Evolutionary conservation across 495 filamentous ascomycete species (phyloP).

Genomic region (Annulohypoxylon nitens): DNA sequence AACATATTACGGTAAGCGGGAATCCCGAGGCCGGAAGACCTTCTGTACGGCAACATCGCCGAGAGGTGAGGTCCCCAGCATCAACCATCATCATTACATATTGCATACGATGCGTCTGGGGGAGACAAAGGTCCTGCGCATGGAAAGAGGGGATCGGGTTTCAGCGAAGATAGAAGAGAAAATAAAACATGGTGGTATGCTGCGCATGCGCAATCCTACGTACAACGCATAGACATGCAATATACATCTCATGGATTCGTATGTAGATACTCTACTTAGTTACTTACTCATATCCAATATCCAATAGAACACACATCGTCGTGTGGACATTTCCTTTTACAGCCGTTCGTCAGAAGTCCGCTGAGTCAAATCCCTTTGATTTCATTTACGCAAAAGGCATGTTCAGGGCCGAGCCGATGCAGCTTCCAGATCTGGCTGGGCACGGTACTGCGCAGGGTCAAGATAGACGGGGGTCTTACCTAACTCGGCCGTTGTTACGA

Average conservation of each 20-base stretch:
- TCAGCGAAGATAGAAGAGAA: slow-evolving; percentile 8
- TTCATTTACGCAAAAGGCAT: slow-evolving; percentile 4
- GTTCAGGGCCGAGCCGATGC: slow-evolving; percentile 34
- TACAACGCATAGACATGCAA: slow-evolving; percentile 33
- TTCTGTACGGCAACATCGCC: slow-evolving; percentile 44
- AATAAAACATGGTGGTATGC: slow-evolving; percentile 8
- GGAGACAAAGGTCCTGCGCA: slow-evolving; percentile 25
- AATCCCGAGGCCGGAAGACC: slow-evolving; percentile 46
- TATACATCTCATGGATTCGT: slow-evolving; percentile 16
- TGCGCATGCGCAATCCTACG: slow-evolving; percentile 26
- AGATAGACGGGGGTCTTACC: slow-evolving; percentile 37
- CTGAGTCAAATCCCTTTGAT: slow-evolving; percentile 26
- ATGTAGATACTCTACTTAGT: slow-evolving; percentile 16
- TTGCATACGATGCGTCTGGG: slow-evolving; percentile 35
- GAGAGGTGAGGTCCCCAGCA: slow-evolving; percentile 31
- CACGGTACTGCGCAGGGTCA: slow-evolving; percentile 7
- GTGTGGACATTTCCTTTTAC: too few relatives aligned
- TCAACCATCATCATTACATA: slow-evolving; percentile 28
- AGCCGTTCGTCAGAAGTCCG: slow-evolving; percentile 20
- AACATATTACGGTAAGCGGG: slow-evolving; percentile 31
- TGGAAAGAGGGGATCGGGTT: slow-evolving; percentile 27
- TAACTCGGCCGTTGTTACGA: slow-evolving; percentile 37
- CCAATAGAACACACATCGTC: background rate
- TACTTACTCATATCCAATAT: background rate
- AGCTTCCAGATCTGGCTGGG: slow-evolving; percentile 43